Evolutionary conservation across 805 yeast genomes (phyloP).

Genomic region (Zygoascus tannicola): DNA sequence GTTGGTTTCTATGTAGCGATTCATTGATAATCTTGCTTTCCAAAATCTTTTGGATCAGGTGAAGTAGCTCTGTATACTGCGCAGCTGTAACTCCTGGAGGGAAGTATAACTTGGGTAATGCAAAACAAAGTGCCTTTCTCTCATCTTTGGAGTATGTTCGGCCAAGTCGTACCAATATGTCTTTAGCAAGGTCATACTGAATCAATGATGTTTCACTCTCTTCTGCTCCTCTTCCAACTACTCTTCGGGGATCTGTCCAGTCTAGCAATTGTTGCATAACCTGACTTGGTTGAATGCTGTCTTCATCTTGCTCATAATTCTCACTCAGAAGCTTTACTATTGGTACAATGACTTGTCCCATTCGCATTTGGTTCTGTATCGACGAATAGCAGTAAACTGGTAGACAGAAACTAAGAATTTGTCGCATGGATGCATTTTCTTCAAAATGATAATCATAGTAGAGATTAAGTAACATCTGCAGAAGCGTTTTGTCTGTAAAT

Average conservation of each 20-base stretch:
- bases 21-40: constrained; percentile 29
- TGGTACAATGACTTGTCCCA: constrained; percentile 36
- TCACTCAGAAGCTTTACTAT: constrained; percentile 39
- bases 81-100: constrained; percentile 26
- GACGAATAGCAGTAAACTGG: constrained; percentile 84
- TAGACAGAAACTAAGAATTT: constrained; percentile 74
- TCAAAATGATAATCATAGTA: constrained; percentile 66
- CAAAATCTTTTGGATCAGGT: constrained; percentile 24
- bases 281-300: constrained; percentile 35
- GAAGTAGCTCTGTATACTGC: constrained; percentile 23
- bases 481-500: constrained; percentile 55
- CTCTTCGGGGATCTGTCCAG: constrained; percentile 68
- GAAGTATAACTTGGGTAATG: constrained; percentile 41
- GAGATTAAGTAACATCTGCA: constrained; percentile 51
- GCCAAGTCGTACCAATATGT: constrained; percentile 41
- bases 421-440: constrained; percentile 57
- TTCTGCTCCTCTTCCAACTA: constrained; percentile 42
- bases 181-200: constrained; percentile 49
- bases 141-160: constrained; percentile 39
- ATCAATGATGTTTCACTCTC: constrained; percentile 35
- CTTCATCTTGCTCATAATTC: constrained; percentile 30
- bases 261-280: constrained; percentile 63
- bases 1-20: constrained; percentile 27
- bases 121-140: constrained; percentile 44
- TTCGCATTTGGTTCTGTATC: constrained; percentile 54